Evolutionary conservation across 345 rosid species (phyloP), one percentile per base, ranked within the genome.

Genomic region (Isatis tinctoria): DNA sequence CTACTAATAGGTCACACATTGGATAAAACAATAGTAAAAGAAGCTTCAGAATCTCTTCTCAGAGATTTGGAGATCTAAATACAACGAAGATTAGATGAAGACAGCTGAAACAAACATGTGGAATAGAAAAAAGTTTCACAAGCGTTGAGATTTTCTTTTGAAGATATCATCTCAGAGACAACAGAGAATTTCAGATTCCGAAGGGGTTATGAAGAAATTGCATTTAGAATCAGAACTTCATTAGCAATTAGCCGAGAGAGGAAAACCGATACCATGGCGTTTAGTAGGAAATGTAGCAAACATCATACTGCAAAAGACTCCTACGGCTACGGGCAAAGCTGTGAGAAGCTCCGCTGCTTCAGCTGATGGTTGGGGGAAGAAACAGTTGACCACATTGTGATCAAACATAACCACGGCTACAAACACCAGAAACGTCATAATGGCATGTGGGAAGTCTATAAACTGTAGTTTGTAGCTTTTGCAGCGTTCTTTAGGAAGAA

Each of bases 221-320:
- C 74, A 67, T 28, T 48, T 16, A 37, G 43, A 12, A 22, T 8
- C 17, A 74, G 60, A 51, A 28, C 33, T 27, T 58, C 35, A 18
- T 37, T 41, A 39, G 39, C 57, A 60, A 26, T 48, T 13, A 8
- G 39, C 48, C 51, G 69, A 60, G 16, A 83, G 35, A 2, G 96
- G 91, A 61, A 91, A 91, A 16, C 98, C 98, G 30, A 94, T 83
- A 9, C 98, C 97, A 54, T 90, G 95, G 62, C 98, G 95, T 59
- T 74, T 77, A 27, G 93, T 88, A 0, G 98, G 98, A 62, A 94
- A 94, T 20, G 79, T 82, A 47, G 86, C 85, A 26, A 92, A 94
- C 76, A 92, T 30, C 93, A 92, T 83, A 58, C 93, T 90, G 51
- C 93, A 82, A 3, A 88, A 27, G 33, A 80, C 84, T n/a, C 97